These are phyloP conservation scores for Ceratocystis diversiconidia DNA, from an alignment of 2,329 filamentous ascomycete genomes.

Conservation along the genomic window DNA sequence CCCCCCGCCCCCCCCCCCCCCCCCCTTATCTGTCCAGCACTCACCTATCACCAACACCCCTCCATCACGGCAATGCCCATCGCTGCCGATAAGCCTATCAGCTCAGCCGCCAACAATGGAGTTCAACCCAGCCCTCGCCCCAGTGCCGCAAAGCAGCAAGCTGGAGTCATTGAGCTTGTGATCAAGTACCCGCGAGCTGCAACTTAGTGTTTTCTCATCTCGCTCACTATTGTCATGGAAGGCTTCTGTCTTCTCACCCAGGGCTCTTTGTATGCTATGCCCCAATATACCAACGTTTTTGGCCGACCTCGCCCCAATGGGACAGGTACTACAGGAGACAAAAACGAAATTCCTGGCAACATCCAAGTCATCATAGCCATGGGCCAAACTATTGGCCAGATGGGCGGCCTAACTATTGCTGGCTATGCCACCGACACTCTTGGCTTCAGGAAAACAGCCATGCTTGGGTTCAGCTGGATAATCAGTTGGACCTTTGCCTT, in stretches of 20 bases:
- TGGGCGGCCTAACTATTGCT: constrained; percentile 32
- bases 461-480: constrained; percentile 27
- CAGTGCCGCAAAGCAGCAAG: not conserved
- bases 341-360: constrained; percentile 28
- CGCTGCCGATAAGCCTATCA: not conserved
- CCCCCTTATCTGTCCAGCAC: not conserved
- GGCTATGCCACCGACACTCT: constrained; percentile 30
- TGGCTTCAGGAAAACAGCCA: constrained; percentile 30
- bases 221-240: constrained; percentile 19
- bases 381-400: constrained; percentile 30
- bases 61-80: not conserved
- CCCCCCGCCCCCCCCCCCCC: too few relatives aligned
- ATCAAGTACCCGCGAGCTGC: constrained; percentile 15
- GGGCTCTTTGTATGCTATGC: constrained; percentile 21
- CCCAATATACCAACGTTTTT: constrained; percentile 24
- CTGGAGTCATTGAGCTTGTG: constrained; percentile 5
- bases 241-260: constrained; percentile 18
- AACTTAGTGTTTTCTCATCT: constrained; percentile 17
- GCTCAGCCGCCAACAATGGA: not conserved
- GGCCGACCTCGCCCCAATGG: constrained; percentile 20
- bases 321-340: constrained; percentile 17
- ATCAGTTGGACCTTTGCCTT: constrained; percentile 29
- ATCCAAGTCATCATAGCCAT: constrained; percentile 35
- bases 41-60: not conserved
- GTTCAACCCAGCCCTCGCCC: not conserved